A percentile compares a stretch with the other conserved stretches of the same genome.
phyloP scores from a whole-genome alignment of 108 stramenopile genomes.

The Aureococcus anophagefferens region DNA sequence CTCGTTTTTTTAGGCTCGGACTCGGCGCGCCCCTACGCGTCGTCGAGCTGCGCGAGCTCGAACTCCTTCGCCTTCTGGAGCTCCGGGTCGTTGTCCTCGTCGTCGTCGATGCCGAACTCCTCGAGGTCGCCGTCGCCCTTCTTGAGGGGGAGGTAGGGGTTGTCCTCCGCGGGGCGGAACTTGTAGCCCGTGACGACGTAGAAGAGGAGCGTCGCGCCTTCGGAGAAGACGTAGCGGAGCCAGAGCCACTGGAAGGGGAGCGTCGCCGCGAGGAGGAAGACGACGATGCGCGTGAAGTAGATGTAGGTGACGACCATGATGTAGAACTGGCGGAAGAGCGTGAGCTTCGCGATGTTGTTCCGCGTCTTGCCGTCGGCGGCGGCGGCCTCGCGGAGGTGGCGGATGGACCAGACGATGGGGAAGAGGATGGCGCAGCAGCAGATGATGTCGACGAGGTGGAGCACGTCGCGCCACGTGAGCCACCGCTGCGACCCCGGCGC shows the following conservation, averaged over 20 bases:
- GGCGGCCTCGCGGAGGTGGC: conserved; percentile 22
- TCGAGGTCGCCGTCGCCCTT: conserved; percentile 11
- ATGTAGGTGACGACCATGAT: conserved; percentile 81
- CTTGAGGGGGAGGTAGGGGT: conserved; percentile 56
- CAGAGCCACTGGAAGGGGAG: conserved; percentile 75
- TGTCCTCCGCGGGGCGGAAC: conserved; percentile 69
- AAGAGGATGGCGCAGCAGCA: conserved; percentile 91
- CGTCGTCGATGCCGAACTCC: conserved; percentile 17
- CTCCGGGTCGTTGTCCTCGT: conserved; percentile 2
- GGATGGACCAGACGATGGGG: conserved; percentile 82
- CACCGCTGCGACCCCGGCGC: conserved; percentile 67
- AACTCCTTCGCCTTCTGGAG: too few relatives aligned
- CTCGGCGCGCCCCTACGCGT: too few relatives aligned
- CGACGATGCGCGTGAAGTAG: conserved; percentile 88
- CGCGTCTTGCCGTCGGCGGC: conserved; percentile 42
- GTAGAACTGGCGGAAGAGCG: conserved; percentile 86
- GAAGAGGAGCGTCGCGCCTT: conserved; percentile 71
- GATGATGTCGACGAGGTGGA: conserved; percentile 90
- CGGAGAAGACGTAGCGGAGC: conserved; percentile 69
- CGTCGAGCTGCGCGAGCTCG: too few relatives aligned
- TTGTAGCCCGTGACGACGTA: conserved; percentile 75
- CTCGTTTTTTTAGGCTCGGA: too few relatives aligned
- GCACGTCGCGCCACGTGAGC: conserved; percentile 71
- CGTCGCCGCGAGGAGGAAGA: conserved; percentile 71
- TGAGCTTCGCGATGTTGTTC: conserved; percentile 56